These are phyloP conservation scores for Haematococcus sp. DNA, from an alignment of 139 green algal species.

Conservation along the genomic window DNA sequence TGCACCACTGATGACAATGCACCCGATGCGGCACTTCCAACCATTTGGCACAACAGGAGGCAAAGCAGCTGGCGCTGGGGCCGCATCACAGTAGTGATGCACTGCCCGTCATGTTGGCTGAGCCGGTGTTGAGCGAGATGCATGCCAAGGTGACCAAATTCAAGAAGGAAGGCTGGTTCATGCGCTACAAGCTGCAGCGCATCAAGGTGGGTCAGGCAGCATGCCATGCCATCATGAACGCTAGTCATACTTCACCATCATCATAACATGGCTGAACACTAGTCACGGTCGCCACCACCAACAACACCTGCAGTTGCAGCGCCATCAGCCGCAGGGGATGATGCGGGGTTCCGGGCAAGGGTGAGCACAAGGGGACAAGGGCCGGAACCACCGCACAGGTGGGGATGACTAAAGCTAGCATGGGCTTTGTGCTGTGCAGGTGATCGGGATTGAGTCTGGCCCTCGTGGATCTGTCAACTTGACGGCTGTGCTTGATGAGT, in stretches of 20 bases:
- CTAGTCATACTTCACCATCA: too few relatives aligned
- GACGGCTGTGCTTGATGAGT: constrained; percentile 12
- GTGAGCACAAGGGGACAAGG: too few relatives aligned
- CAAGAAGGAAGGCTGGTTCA: constrained; percentile 56
- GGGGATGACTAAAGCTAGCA: too few relatives aligned
- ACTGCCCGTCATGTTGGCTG: constrained; percentile 48
- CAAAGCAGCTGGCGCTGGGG: constrained; percentile 65
- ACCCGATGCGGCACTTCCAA: too few relatives aligned
- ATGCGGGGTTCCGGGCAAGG: too few relatives aligned
- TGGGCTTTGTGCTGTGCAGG: neutral
- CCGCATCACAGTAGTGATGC: constrained; percentile 25
- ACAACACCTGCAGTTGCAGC: too few relatives aligned
- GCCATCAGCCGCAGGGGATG: too few relatives aligned
- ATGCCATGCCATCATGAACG: too few relatives aligned
- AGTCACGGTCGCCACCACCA: too few relatives aligned
- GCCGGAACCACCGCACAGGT: too few relatives aligned
- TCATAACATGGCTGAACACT: too few relatives aligned
- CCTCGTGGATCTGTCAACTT: neutral
- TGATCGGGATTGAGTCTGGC: neutral
- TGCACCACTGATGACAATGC: too few relatives aligned
- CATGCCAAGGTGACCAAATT: constrained; percentile 45
- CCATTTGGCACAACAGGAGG: constrained; percentile 33
- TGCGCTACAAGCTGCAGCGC: constrained; percentile 34
- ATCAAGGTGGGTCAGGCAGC: constrained; percentile 7
- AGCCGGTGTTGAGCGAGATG: constrained; percentile 58